phyloP scores from a whole-genome alignment of 78 protist species.

The Carpediemonas membranifera region DNA sequence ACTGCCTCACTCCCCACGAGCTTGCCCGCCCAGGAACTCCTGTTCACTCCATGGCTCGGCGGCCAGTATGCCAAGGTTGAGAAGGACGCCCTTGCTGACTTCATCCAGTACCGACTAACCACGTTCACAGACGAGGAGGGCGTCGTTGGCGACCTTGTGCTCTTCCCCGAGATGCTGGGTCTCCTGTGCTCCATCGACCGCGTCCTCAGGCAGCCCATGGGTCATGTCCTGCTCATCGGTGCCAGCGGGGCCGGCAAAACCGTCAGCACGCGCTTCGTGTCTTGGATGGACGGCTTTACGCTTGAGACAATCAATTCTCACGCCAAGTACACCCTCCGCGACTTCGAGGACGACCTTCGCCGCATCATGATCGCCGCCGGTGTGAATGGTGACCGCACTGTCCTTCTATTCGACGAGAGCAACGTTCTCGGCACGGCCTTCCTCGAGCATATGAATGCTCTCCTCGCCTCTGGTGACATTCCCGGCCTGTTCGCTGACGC shows the following conservation, averaged over 20 bases:
- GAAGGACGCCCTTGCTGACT: constrained; percentile 54
- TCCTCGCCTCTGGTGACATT: constrained; percentile 76
- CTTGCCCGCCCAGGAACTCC: constrained; percentile 50
- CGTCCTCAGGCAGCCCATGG: constrained; percentile 81
- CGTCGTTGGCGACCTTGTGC: constrained; percentile 73
- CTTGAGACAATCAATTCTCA: constrained; percentile 53
- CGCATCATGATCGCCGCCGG: constrained; percentile 77
- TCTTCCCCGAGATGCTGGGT: constrained; percentile 83
- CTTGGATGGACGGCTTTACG: constrained; percentile 68
- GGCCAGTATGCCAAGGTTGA: constrained; percentile 58
- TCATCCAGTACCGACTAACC: constrained; percentile 60
- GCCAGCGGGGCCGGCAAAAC: constrained; percentile 85
- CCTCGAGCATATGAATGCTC: constrained; percentile 91
- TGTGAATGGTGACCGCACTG: constrained; percentile 71
- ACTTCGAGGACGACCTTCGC: constrained; percentile 88
- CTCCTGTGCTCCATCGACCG: constrained; percentile 82
- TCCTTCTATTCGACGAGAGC: constrained; percentile 87
- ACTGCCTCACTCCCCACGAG: constrained; percentile 53
- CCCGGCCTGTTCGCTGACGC: constrained; percentile 96
- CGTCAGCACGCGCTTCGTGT: constrained; percentile 67
- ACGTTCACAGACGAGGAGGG: constrained; percentile 81
- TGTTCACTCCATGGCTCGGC: constrained; percentile 73
- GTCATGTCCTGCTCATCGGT: constrained; percentile 82
- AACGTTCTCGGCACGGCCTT: constrained; percentile 78
- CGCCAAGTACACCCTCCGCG: constrained; percentile 54